These are phyloP conservation scores for Tolypocladium nubicola DNA, from an alignment of 2,329 filamentous ascomycete species.

Conservation along the genomic window DNA sequence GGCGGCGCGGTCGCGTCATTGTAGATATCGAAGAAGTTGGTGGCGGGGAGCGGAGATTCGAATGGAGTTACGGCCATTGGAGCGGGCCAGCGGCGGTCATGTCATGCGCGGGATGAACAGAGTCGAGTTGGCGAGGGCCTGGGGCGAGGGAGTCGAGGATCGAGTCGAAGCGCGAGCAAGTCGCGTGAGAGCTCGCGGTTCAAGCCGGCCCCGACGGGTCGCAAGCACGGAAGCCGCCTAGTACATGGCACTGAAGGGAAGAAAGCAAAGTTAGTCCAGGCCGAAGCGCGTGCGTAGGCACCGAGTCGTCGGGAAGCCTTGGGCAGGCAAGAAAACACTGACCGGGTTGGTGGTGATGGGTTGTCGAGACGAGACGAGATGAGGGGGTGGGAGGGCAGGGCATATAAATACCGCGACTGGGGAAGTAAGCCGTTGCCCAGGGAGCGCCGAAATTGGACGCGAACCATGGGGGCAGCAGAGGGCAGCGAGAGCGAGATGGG, in stretches of 20 bases:
- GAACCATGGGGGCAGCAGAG: neutral
- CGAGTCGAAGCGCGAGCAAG: slow-evolving; percentile 7
- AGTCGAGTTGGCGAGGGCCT: slow-evolving; percentile 1
- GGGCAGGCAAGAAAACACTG: neutral
- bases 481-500: neutral
- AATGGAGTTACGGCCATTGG: slow-evolving; percentile 44
- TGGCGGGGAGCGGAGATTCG: slow-evolving; percentile 30
- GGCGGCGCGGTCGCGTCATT: slow-evolving; percentile 30
- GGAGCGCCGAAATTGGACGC: neutral
- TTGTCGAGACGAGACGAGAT: neutral
- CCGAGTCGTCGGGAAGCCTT: neutral
- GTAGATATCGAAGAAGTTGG: slow-evolving; percentile 45
- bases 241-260: slow-evolving; percentile 21
- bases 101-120: slow-evolving; percentile 10
- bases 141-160: slow-evolving; percentile 4
- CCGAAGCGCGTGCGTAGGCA: neutral
- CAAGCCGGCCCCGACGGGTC: slow-evolving; percentile 24
- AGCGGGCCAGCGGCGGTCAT: slow-evolving; percentile 13
- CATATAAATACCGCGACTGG: neutral
- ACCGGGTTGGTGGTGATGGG: neutral
- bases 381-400: neutral
- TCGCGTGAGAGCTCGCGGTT: slow-evolving; percentile 10
- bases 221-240: slow-evolving; percentile 18
- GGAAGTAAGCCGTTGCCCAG: neutral
- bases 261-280: neutral